Percentiles rank a stretch among this genome's conserved stretches.
phyloP scores from a whole-genome alignment of 2,329 filamentous ascomycete species.

The Rhinocladiella mackenziei region DNA sequence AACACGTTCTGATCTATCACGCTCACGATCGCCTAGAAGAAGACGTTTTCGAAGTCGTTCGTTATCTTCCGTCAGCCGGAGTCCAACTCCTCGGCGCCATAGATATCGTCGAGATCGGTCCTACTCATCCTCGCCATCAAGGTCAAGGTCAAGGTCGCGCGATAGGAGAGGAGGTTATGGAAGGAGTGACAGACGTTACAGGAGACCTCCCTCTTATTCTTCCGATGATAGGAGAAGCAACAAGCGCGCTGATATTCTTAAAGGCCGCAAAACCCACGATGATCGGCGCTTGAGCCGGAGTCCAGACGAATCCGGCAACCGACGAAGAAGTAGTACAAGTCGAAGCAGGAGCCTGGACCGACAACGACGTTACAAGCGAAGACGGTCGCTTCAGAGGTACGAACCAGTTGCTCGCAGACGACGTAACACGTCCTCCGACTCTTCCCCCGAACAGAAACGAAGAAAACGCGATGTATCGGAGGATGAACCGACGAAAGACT shows the following conservation, averaged over 20 bases:
- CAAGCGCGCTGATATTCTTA: slow-evolving; percentile 49
- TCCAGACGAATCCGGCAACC: slow-evolving; percentile 34
- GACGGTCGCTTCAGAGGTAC: slow-evolving; percentile 45
- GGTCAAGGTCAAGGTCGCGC: slow-evolving; percentile 35
- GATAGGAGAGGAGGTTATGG: slow-evolving; percentile 33
- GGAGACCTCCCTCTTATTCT: slow-evolving; percentile 44
- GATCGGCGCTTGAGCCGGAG: slow-evolving; percentile 42
- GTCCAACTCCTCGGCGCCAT: slow-evolving; percentile 35
- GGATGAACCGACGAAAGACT: slow-evolving; percentile 9
- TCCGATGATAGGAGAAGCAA: slow-evolving; percentile 41
- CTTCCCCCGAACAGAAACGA: slow-evolving; percentile 42
- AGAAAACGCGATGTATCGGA: slow-evolving; percentile 36
- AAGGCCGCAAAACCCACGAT: slow-evolving; percentile 43
- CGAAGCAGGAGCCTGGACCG: slow-evolving; percentile 32
- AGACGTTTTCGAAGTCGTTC: slow-evolving; percentile 41
- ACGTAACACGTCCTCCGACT: slow-evolving; percentile 42
- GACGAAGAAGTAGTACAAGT: slow-evolving; percentile 32
- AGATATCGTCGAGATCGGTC: slow-evolving; percentile 34
- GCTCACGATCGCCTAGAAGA: slow-evolving; percentile 55
- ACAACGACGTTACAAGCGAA: slow-evolving; percentile 39
- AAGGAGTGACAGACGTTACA: slow-evolving; percentile 36
- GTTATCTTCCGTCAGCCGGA: slow-evolving; percentile 36
- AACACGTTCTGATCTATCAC: slow-evolving; percentile 47
- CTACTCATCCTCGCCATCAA: slow-evolving; percentile 37
- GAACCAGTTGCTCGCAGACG: slow-evolving; percentile 40